Conservation (phyloP, 2,329 filamentous ascomycete genomes). For the Neonectria faginata region DNA sequence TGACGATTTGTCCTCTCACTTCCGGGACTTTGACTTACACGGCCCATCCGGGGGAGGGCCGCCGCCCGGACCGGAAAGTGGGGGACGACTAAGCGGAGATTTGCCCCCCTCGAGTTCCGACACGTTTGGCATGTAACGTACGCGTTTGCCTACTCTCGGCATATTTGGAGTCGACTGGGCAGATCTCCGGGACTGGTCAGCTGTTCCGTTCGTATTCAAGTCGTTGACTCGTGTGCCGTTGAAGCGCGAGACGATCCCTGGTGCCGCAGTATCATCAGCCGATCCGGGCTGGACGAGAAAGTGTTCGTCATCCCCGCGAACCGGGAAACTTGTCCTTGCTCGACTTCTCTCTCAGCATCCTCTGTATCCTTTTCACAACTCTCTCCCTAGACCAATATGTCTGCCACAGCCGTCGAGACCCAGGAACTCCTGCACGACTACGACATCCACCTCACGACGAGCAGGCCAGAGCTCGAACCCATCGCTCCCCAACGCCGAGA, state of each 20-base stretch:
- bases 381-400: slow-evolving; percentile 10
- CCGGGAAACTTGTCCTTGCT: not conserved
- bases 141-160: not conserved
- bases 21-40: not conserved
- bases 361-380: not conserved
- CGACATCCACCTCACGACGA: slow-evolving; percentile 22
- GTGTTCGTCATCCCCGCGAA: not conserved
- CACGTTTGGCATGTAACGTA: not conserved
- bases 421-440: slow-evolving; percentile 25
- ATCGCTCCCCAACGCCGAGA: not conserved
- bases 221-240: not conserved
- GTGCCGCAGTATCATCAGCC: slow-evolving; percentile 11
- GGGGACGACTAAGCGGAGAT: slow-evolving; percentile 5
- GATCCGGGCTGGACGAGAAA: slow-evolving; percentile 6
- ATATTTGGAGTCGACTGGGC: not conserved
- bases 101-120: slow-evolving; percentile 2
- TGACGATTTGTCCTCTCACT: not conserved
- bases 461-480: not conserved
- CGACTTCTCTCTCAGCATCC: not conserved
- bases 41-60: not conserved
- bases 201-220: not conserved
- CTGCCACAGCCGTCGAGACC: slow-evolving; percentile 17
- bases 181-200: not conserved
- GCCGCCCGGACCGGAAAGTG: slow-evolving; percentile 28
- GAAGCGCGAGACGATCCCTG: not conserved